Evolutionary conservation across 257 asterid species (phyloP), one percentile per base, ranked within the genome.

Genomic region (Agastache rugosa): DNA sequence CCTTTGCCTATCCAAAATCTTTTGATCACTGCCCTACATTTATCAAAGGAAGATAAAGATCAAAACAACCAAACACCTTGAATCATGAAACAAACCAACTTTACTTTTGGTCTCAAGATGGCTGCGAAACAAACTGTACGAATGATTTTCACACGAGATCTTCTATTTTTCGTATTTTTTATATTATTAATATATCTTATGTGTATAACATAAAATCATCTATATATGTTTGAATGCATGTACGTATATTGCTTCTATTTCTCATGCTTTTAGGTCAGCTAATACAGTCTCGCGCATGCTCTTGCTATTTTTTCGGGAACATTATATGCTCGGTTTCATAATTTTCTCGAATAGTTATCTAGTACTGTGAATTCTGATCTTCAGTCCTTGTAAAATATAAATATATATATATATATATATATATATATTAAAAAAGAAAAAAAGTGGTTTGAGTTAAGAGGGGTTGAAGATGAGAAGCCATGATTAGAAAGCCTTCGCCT

Each of bases 1-100:
- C 54, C 66, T 64, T 79, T 79, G 87, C 82, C 80, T 81, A 81
- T 82, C 77, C 74, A 72, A 85, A 86, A 88, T 86, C 91, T 86
- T 83, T 82, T 91, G 77, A 59, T 63, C 71, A 80, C 90, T 83
- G 84, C 78, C 75, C 64, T 85, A 79, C 78, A 85, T 83, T 86
- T 81, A 85, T 82, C 82, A 77, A 79, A 83, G 50, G 2, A 72
- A 72, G 44, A 54, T 39, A 53, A 62, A 55, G 34, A 56, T 4
- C 23, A 75, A 41, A 63, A 71, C 79, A 20, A 23, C 67, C 84
- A 72, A 61, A 78, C 86, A 68, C 77, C 56, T 65, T 72, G 76
- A 87, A 85, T 89, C 88, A 86, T 81, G 51, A 88, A 42, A 67
- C 44, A 63, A 64, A 23, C 66, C 81, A 62, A 62, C 78, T 81